Base-by-base conservation (phyloP, 306 rosid species). In the Gynostemma pentaphyllum region DNA sequence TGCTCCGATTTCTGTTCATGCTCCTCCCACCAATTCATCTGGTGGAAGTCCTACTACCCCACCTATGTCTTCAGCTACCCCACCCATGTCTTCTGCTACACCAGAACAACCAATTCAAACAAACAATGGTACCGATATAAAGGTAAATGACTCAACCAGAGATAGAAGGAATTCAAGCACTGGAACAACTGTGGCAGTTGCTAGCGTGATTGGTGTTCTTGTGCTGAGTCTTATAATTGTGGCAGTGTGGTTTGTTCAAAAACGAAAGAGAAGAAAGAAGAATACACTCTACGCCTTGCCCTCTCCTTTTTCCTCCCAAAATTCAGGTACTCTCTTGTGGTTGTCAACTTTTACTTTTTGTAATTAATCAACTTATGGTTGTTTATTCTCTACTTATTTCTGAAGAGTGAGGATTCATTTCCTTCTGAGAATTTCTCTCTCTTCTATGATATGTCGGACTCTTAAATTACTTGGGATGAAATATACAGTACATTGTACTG, bases 251-350 rank as follows among this genome's bases (percentile, higher is more conserved):
- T 79, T 88, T 68, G 71, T 68, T 53, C 73, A 66, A 72, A 94
- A 72, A 71, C 84, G 71, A 40, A 89, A 82, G 84, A 78, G 80
- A 78, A 70, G 41, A 71, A 72, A 47, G 9, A 66, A 75, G 5
- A 66, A 70, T 76, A 49, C 46, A 71, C 79, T 76, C 49, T 86
- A 82, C 74, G 68, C 53, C 37, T 39, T 59, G 59, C 72, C 95
- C 40, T 94, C 99, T 52, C 99, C 99, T 39, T 81, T 73, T 64
- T 86, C 97, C n/a, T 92, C 96, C 56, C 97, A 88, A 52, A 86
- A 83, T 79, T 94, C 99, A 84, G 99, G 99, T 94, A 80, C 72
- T 62, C 21, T 39, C 37, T 60, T 37, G 5, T 9, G 9, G 5
- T 34, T 9, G 12, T 39, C 44, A 39, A 39, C 44, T 39, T 5